phyloP scores from a whole-genome alignment of 2,329 filamentous ascomycete genomes.

The Sporothrix curviconia region DNA sequence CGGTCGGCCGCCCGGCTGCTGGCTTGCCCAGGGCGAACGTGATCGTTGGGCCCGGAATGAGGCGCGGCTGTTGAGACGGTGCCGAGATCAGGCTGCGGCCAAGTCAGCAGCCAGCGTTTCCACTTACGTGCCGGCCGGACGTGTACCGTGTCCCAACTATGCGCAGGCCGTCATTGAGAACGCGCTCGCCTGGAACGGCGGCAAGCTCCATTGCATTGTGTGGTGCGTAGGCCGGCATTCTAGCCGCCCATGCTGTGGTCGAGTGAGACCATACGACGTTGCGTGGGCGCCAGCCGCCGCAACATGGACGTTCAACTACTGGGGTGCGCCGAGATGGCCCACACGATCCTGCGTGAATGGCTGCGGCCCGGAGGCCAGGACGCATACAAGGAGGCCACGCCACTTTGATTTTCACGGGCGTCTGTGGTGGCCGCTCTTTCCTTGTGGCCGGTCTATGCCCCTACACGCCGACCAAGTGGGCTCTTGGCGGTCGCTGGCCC shows the following conservation, averaged over 20 bases:
- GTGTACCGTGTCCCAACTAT: conserved; percentile 63
- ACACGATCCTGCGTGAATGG: conserved; percentile 72
- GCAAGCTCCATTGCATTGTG: conserved; percentile 65
- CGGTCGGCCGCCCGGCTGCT: conserved; percentile 67
- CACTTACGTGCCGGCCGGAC: conserved; percentile 77
- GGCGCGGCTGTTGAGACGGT: conserved; percentile 67
- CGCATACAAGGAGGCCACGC: conserved; percentile 46
- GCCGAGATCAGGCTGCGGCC: conserved; percentile 61
- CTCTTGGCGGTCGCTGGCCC: conserved; percentile 72
- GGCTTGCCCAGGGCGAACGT: conserved; percentile 77
- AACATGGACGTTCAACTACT: conserved; percentile 96
- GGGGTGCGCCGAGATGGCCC: conserved; percentile 78
- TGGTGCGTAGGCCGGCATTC: conserved; percentile 86
- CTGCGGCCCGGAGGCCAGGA: conserved; percentile 48
- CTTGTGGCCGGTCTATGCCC: conserved; percentile 75
- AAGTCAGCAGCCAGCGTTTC: conserved; percentile 69
- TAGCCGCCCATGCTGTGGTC: conserved; percentile 69
- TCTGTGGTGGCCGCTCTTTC: conserved; percentile 68
- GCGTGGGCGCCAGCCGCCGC: conserved; percentile 55
- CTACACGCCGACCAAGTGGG: conserved; percentile 80
- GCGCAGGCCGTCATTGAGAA: conserved; percentile 64
- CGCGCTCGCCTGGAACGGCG: conserved; percentile 72
- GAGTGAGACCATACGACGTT: conserved; percentile 52
- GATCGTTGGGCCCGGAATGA: conserved; percentile 71
- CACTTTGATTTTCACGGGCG: conserved; percentile 86